Evolutionary conservation across 2,329 filamentous ascomycete species (phyloP), one percentile per base, ranked within the genome.

Genomic region (Xylariaceae sp.): DNA sequence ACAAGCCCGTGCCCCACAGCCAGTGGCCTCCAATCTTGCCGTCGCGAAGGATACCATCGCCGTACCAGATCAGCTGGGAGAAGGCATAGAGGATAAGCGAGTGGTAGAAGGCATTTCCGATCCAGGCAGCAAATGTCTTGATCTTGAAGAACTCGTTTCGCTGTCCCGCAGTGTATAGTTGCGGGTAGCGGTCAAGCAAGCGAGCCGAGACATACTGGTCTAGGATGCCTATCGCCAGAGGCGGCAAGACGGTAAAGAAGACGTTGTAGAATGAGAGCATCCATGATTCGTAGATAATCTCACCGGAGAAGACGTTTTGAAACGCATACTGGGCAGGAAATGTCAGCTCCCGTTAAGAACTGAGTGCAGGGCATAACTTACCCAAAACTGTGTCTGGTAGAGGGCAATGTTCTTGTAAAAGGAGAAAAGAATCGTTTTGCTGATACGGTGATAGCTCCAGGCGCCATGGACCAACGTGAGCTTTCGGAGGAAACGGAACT

Each of bases 381-480:
- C 85, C 88, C 94, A 98, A 61, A 98, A 98, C 61, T 98, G 94
- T 44, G 94, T 98, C 85, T 98, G 89, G 67, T 97, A 98, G 46
- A 98, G 72, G 14, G 89, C 84, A 51, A 97, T 96, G 67, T 98
- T 98, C 74, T 98, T 98, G 74, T 98, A 98, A 64, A 97, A 98
- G 5, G 92, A 97, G 67, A 95, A 98, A 47, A 98, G 66, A 55
- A 98, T 97, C 43, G 94, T 88, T 68, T 94, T 95, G 74, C 85
- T 90, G 60, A 98, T 84, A 43, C 92, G 85, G 61, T 96, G 90
- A 60, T 98, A 98, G 60, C 88, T 94, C 92, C 92, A 98, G 5
- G 89, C 83, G 16, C 92, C 92, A 59, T 98, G 92, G 9, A 98
- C 92, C 17, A 98, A 76, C 18, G 97, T 75, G 38, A 98, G 71